phyloP scores from a whole-genome alignment of 2,329 filamentous ascomycete species.

The Bipolaris gigantea region DNA sequence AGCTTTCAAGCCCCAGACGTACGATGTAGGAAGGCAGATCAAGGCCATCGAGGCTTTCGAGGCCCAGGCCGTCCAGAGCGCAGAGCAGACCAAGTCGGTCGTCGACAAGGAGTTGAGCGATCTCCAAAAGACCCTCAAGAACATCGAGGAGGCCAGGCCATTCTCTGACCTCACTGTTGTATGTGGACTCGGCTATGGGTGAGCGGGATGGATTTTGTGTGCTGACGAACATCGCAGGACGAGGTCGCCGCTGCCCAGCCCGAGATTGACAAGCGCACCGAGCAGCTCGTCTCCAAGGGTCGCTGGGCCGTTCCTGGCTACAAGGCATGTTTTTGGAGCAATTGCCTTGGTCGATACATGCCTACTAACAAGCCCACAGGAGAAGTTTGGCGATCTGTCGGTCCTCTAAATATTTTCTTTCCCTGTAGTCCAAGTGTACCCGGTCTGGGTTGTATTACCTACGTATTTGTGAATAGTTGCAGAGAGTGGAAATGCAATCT shows the following conservation, averaged over 20 bases:
- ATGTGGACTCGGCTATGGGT: slow-evolving; percentile 54
- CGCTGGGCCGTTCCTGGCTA: slow-evolving; percentile 98
- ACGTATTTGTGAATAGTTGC: slow-evolving; percentile 46
- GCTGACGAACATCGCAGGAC: slow-evolving; percentile 62
- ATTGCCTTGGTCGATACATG: not conserved
- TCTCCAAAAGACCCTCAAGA: slow-evolving; percentile 90
- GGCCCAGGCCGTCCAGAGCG: slow-evolving; percentile 94
- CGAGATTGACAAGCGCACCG: slow-evolving; percentile 96
- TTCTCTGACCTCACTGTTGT: slow-evolving; percentile 98
- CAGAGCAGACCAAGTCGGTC: slow-evolving; percentile 93
- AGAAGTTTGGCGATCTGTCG: slow-evolving; percentile 98
- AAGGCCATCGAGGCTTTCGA: slow-evolving; percentile 99
- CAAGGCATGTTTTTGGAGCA: slow-evolving; percentile 69
- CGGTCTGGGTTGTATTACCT: slow-evolving; percentile 44
- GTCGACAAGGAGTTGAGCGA: slow-evolving; percentile 94
- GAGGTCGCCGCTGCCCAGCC: slow-evolving; percentile 92
- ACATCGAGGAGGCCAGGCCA: slow-evolving; percentile 93
- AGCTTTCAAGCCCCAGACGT: slow-evolving; percentile 86
- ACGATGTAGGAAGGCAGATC: slow-evolving; percentile 90
- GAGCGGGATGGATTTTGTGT: slow-evolving; percentile 1
- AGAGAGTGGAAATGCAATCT: slow-evolving; percentile 36
- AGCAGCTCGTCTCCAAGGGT: slow-evolving; percentile 93
- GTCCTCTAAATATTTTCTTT: slow-evolving; percentile 69
- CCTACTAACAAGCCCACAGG: slow-evolving; percentile 65
- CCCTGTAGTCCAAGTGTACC: slow-evolving; percentile 33